Base-by-base conservation (phyloP, 352 stramenopile species). In the Pythium plurisporium region DNA sequence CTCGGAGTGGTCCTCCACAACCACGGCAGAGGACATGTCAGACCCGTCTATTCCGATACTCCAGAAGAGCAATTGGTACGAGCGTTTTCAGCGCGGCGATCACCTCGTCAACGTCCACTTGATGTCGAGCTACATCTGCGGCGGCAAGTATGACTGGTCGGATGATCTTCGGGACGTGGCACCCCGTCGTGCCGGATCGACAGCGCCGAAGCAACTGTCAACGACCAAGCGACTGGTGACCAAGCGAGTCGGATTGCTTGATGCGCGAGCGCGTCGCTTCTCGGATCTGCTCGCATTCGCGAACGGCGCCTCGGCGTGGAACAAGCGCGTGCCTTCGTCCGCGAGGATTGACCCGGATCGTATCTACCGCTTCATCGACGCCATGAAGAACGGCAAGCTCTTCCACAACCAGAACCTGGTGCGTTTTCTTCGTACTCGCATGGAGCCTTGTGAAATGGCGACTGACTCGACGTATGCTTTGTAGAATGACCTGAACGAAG, bases 401-500 rank as follows among this genome's bases (percentile, higher is more conserved):
- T 82, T 79, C 55, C 51, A 76, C 38, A 84, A 80, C 58, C 74
- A 79, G 9, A 67, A 89, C 54, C 52, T 74, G 64, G 81, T 91
- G 78, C 33, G 62, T 60, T 29, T n/a, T 41, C 5, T 3, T 8
- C n/a, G 26, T 8, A 23, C 36, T 42, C 9, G 12, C 17, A 8
- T 42, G 15, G 9, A 22, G n/a, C n/a, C 36, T 42, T 0, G 36
- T 11, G 5, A 17, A 20, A 20, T 57, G 9, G 20, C 10, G 11
- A 59, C 25, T 43, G 30, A 55, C 19, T 47, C 6, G 2, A 11
- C 14, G 41, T 30, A 3, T 30, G 4, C 36, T 46, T 61, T 20
- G 33, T 25, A 89, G 77, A 86, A 87, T 43, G 82, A 93, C 49
- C 62, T 93, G 29, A 89, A 90, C 46, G 82, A 93, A 71, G 82